Evolutionary conservation across 768 basidiomycete species (phyloP).

Genomic region (Boletus bicolor): DNA sequence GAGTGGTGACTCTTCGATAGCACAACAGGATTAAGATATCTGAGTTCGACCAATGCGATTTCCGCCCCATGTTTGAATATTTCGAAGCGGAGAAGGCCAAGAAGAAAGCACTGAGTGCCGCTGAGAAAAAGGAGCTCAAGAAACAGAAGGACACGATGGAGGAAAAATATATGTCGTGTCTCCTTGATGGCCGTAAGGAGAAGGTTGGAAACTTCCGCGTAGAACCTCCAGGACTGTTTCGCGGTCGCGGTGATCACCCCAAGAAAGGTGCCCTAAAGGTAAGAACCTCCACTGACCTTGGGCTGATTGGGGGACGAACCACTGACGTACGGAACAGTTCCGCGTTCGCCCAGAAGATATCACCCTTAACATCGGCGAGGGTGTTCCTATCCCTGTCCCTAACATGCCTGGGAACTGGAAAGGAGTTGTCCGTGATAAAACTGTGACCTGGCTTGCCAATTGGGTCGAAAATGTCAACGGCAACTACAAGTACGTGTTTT

Average conservation of each 20-base stretch:
- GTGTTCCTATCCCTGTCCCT: conserved; percentile 72
- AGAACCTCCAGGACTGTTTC: conserved; percentile 97
- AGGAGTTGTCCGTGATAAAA: conserved; percentile 83
- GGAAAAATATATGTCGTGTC: conserved; percentile 77
- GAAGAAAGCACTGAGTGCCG: conserved; percentile 80
- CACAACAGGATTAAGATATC: conserved; percentile 71
- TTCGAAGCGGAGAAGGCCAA: conserved; percentile 90
- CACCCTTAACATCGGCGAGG: conserved; percentile 87
- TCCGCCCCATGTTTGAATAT: conserved; percentile 90
- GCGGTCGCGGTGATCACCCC: conserved; percentile 97
- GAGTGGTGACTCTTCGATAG: conserved; percentile 35
- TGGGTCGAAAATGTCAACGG: conserved; percentile 99
- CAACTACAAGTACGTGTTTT: conserved; percentile 95
- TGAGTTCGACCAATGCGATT: conserved; percentile 82
- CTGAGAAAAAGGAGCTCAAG: conserved; percentile 91
- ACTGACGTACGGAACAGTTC: conserved; percentile 43
- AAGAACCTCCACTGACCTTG: conserved; percentile 15
- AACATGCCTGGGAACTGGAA: conserved; percentile 95
- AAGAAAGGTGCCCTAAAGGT: conserved; percentile 96
- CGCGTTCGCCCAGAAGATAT: conserved; percentile 95
- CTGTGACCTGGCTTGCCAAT: conserved; percentile 97
- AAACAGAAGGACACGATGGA: conserved; percentile 81
- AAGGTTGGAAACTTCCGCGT: conserved; percentile 98
- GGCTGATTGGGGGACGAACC: background rate
- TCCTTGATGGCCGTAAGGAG: conserved; percentile 95